phyloP scores from a whole-genome alignment of 1,139 yeast species.

The Spencermartinsiella ligniputridi region DNA sequence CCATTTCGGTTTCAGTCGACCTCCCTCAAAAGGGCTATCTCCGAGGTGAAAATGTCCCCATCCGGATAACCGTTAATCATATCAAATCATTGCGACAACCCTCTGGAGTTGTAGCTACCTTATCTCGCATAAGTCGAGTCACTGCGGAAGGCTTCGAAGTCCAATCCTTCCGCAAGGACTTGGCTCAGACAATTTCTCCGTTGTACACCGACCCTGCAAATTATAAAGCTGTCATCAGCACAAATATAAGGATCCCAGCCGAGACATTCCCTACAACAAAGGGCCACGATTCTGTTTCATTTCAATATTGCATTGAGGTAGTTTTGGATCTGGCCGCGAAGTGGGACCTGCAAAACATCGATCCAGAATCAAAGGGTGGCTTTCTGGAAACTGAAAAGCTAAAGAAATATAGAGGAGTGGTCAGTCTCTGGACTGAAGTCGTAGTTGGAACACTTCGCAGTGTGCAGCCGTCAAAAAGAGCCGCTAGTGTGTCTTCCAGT shows the following conservation, averaged over 20 bases:
- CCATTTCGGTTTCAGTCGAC: slow-evolving; percentile 45
- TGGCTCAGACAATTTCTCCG: slow-evolving; percentile 74
- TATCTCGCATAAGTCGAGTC: slow-evolving; percentile 75
- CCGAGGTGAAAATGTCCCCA: slow-evolving; percentile 74
- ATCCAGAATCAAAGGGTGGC: slow-evolving; percentile 15
- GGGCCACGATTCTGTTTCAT: slow-evolving; percentile 68
- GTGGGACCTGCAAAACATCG: slow-evolving; percentile 39
- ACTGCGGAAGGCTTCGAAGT: slow-evolving; percentile 49
- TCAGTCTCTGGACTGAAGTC: slow-evolving; percentile 74
- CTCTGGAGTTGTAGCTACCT: slow-evolving; percentile 74
- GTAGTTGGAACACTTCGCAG: slow-evolving; percentile 61
- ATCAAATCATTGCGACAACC: slow-evolving; percentile 65
- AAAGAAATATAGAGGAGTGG: slow-evolving; percentile 68
- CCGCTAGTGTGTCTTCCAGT: background rate
- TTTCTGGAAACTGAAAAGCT: slow-evolving; percentile 74
- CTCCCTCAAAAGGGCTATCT: slow-evolving; percentile 67
- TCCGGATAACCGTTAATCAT: slow-evolving; percentile 62
- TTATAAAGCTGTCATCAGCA: slow-evolving; percentile 52
- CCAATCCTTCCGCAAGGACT: slow-evolving; percentile 80
- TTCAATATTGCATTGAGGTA: slow-evolving; percentile 82
- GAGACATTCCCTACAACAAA: slow-evolving; percentile 83
- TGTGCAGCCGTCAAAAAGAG: background rate
- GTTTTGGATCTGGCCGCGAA: slow-evolving; percentile 62
- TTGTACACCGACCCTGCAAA: slow-evolving; percentile 71
- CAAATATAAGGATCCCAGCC: slow-evolving; percentile 69